Conservation (phyloP, 2,329 filamentous ascomycete species). For the Colletotrichum kahawae region DNA sequence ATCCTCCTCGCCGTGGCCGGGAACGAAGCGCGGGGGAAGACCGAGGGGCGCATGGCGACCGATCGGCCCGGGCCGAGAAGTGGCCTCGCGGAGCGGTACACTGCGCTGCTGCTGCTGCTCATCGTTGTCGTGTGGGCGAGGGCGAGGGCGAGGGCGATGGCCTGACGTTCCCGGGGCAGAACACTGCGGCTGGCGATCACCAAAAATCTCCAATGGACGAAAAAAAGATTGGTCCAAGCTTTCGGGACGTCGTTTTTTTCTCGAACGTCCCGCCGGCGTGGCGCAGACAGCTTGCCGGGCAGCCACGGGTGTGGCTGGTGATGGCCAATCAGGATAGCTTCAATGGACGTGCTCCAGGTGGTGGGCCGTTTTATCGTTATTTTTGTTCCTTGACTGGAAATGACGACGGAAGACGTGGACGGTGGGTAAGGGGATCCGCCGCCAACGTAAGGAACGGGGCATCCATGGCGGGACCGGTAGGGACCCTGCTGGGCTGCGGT, state of each 20-base stretch:
- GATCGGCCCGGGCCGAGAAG: constrained; percentile 6
- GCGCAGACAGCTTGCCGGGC: neutral
- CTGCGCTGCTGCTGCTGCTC: neutral
- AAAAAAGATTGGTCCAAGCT: constrained; percentile 13
- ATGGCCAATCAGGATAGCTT: neutral
- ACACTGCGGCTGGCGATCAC: neutral
- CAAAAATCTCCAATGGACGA: constrained; percentile 10
- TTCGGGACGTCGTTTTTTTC: neutral
- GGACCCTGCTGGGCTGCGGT: neutral
- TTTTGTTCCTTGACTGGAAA: neutral
- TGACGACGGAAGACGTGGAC: neutral
- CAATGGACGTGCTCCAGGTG: neutral
- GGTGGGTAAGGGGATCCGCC: neutral
- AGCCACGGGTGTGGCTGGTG: neutral
- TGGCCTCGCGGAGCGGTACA: constrained; percentile 17
- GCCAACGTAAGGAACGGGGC: neutral
- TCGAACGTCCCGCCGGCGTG: neutral
- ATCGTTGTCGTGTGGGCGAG: neutral
- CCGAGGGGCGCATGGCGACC: neutral
- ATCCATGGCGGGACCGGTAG: neutral
- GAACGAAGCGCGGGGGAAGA: neutral
- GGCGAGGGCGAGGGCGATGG: neutral
- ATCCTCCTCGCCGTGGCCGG: constrained; percentile 3
- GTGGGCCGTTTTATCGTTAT: neutral
- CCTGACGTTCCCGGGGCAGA: neutral